Evolutionary conservation across 2,329 filamentous ascomycete genomes (phyloP), one percentile per base, ranked within the genome.

Genomic region (Dendryphion nanum): DNA sequence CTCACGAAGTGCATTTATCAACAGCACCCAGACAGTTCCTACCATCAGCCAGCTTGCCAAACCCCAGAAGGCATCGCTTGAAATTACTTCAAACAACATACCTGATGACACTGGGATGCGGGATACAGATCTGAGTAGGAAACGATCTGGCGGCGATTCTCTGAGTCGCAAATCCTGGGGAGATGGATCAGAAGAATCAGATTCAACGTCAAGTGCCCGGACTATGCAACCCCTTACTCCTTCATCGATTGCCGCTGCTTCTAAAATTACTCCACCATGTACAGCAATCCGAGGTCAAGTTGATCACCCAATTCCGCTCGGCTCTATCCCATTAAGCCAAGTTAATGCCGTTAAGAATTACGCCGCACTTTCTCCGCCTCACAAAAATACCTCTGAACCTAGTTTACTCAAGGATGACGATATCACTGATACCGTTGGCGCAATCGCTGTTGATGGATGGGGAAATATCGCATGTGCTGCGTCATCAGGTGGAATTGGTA

Each of bases 401-500:
- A 18, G 14, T 6, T 7, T 30, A 10, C 46, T 50, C 16, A 24
- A 42, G 33, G 64, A 72, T 16, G 82, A 88, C 45, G 77, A 85
- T 55, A 76, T 98, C 52, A 94, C 85, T 3, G 93, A 98, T 70
- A 98, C 93, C 10, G 89, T 98, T 42, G 93, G 94, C 30, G 93
- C 90, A 18, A 95, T 98, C 58, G 93, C 89, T 8, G 83, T 98
- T 47, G 93, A 98, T 57, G 77, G 78, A 34, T 79, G 77, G 51
- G 93, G 93, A 13, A 84, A 85, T 41, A 95, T 98, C 59, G 91
- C 94, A 4, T 93, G 91, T 4, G 93, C 86, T 13, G 95, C 93
- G 2, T 98, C 93, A 2, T 98, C 94, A 13, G 93, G 93, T 5
- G 93, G 93, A 1, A 98, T 98, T 61, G 91, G 93, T 18, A 96